phyloP scores from a whole-genome alignment of 495 filamentous ascomycete species.

The Neurospora sp. region DNA sequence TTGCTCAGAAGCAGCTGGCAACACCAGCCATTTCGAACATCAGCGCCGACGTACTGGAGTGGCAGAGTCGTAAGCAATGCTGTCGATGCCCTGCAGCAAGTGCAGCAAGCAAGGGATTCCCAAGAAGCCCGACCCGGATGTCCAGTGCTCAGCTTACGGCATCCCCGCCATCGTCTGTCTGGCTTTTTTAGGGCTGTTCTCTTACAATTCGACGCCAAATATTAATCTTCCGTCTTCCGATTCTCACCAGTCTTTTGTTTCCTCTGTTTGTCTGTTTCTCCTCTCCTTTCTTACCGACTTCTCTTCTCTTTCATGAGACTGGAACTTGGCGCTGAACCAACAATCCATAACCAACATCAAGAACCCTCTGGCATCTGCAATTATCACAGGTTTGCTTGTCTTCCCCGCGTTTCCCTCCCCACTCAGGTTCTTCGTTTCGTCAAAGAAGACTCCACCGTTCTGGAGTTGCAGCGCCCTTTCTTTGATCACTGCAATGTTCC shows the following conservation, averaged over 20 bases:
- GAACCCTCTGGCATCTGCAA: not conserved
- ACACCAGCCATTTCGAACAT: not conserved
- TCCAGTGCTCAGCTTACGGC: constrained; percentile 3
- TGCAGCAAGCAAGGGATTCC: not conserved
- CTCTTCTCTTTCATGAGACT: not conserved
- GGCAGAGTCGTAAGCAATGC: not conserved
- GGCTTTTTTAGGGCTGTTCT: not conserved
- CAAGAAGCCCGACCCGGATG: not conserved
- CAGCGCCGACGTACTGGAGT: not conserved
- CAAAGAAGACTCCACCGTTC: not conserved
- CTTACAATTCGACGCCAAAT: not conserved
- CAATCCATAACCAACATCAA: not conserved
- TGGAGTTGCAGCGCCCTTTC: not conserved
- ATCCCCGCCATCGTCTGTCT: not conserved
- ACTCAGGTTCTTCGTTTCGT: not conserved
- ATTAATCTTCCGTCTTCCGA: not conserved
- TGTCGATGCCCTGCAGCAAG: not conserved
- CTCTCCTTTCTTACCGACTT: not conserved
- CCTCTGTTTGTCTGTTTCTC: not conserved
- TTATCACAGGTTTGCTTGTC: not conserved
- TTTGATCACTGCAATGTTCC: not conserved
- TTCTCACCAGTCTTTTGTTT: not conserved
- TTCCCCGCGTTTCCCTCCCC: not conserved
- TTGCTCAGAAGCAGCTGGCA: not conserved
- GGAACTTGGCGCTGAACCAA: not conserved